phyloP scores from a whole-genome alignment of 2,329 filamentous ascomycete species.

The Alternaria sp. region DNA sequence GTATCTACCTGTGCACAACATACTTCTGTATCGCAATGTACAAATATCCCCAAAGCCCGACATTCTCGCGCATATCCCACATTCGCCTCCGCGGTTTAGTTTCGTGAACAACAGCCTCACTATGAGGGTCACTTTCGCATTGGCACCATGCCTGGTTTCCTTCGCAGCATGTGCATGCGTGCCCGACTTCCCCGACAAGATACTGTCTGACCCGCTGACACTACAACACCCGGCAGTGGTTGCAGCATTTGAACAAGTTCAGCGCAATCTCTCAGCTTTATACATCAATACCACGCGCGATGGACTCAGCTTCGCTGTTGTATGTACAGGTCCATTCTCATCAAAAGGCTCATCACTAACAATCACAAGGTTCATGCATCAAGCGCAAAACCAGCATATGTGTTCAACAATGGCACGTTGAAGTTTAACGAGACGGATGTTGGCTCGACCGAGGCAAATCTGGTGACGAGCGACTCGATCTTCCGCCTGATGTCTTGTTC shows the following conservation, averaged over 20 bases:
- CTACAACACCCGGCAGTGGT: slow-evolving; percentile 30
- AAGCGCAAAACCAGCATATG: slow-evolving; percentile 18
- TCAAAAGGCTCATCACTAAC: background rate
- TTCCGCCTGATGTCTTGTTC: slow-evolving; percentile 40
- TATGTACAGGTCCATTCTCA: slow-evolving; percentile 13
- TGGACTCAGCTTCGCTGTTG: slow-evolving; percentile 39
- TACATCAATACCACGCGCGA: slow-evolving; percentile 34
- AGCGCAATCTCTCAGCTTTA: slow-evolving; percentile 20
- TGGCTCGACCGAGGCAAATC: slow-evolving; percentile 1
- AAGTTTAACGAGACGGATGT: slow-evolving; percentile 38
- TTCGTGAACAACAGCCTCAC: background rate
- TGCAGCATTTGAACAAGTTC: slow-evolving; percentile 31
- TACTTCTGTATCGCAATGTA: background rate
- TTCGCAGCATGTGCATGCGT: slow-evolving; percentile 24
- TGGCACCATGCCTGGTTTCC: slow-evolving; percentile 2
- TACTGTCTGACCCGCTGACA: slow-evolving; percentile 24
- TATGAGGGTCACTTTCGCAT: background rate
- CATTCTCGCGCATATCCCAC: background rate
- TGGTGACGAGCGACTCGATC: slow-evolving; percentile 37
- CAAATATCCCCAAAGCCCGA: background rate
- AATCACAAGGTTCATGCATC: slow-evolving; percentile 35
- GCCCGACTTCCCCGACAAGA: slow-evolving; percentile 29
- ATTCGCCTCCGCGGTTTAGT: background rate
- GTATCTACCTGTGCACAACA: background rate
- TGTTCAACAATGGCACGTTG: slow-evolving; percentile 38